These are phyloP conservation scores for Letharia columbiana DNA, from an alignment of 495 filamentous ascomycete species.

Conservation along the genomic window DNA sequence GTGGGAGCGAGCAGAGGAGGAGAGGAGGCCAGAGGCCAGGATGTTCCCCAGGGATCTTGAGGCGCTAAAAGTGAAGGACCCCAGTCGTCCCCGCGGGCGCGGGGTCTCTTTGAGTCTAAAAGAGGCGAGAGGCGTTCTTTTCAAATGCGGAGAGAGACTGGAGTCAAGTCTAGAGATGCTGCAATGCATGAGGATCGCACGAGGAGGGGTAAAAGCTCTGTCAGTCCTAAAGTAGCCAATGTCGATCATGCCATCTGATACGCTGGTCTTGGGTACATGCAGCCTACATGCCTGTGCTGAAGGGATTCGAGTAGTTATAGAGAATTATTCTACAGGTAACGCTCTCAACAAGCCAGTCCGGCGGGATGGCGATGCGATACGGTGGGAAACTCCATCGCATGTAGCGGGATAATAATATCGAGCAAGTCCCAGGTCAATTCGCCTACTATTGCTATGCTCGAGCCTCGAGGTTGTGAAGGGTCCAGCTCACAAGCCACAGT, in stretches of 20 bases:
- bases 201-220: neutral
- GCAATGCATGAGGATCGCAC: constrained; percentile 1
- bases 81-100: constrained; percentile 16
- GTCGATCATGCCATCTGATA: neutral
- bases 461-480: too few relatives aligned
- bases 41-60: constrained; percentile 9
- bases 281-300: neutral
- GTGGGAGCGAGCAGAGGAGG: neutral
- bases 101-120: constrained; percentile 6
- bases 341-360: neutral
- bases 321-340: too few relatives aligned
- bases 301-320: neutral
- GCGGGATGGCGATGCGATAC: neutral
- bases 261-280: neutral
- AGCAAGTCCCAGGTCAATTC: neutral
- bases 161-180: constrained; percentile 3
- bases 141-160: constrained; percentile 5
- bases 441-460: neutral
- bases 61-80: neutral
- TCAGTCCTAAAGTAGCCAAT: neutral
- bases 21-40: constrained; percentile 9
- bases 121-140: constrained; percentile 16
- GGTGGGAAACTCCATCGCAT: neutral
- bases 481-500: neutral
- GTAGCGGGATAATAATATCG: neutral